Base-by-base conservation (phyloP, 805 yeast genomes). In the Kockiozyma suomiensis region DNA sequence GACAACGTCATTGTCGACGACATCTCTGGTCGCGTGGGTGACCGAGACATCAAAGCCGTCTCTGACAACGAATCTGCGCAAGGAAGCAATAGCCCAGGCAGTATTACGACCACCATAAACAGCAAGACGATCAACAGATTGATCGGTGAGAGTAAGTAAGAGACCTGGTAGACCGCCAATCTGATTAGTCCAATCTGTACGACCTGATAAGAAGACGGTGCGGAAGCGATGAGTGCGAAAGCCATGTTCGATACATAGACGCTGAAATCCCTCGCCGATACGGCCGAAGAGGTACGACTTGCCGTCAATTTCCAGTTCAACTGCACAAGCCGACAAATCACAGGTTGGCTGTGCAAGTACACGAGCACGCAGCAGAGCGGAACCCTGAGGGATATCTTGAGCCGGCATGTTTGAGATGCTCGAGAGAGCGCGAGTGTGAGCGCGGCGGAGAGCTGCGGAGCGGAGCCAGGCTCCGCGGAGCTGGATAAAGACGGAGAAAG, bases 131-230 rank as follows among this genome's bases (percentile, higher is more conserved):
- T 81, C 80, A 62, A 81, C 78, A 1, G 90, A 91, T 67, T 90
- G 88, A 67, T 90, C 97, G 58, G 89, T 85, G 13, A 88, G 78
- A 0, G 97, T 90, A 52, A 93, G 75, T 50, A 93, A 82, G 68
- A 90, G 75, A 0, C 99, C 99, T 0, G 98, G 97, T 5, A 93
- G 73, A 0, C 99, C 99, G n/a, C 96, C 90, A 1, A 90, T 75
- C n/a, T 86, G 79, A 4, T 80, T 72, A 4, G 50, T 30, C 97
- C 97, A 93, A 55, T 81, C 73, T 10, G 88, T 62, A n/a, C 76
- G 76, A 2, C 99, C 99, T 0, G 97, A 85, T 3, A 94, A 69
- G 68, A 89, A 92, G 3, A 93, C 76, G 38, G 84, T 82, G 50
- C 81, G 79, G 33, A 90, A 73, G 62, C 82, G 85, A 1, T 85